A percentile compares a stretch with the other conserved stretches of the same genome.
Conservation (phyloP, 306 rosid genomes). For the Sphenostylis stenocarpa region DNA sequence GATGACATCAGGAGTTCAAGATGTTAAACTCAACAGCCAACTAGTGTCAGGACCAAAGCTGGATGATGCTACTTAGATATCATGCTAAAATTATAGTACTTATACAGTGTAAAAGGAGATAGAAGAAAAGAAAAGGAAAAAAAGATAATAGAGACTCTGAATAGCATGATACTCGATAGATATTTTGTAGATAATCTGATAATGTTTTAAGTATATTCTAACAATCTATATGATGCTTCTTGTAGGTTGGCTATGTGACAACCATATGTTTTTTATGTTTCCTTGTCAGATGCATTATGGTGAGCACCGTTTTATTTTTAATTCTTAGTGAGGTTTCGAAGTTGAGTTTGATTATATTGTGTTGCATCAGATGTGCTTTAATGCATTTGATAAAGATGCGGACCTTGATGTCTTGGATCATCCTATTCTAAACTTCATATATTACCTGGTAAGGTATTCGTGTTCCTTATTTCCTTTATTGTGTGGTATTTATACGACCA, state of each 20-base stretch:
- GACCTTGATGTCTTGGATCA: conserved; percentile 86
- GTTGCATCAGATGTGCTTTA: conserved; percentile 73
- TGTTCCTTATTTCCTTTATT: background rate
- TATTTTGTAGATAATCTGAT: background rate
- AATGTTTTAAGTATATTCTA: background rate
- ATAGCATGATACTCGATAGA: background rate
- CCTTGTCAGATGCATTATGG: conserved; percentile 89
- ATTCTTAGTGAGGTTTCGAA: background rate
- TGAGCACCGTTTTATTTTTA: conserved; percentile 43
- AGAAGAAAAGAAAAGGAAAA: background rate
- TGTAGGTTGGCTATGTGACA: conserved; percentile 96
- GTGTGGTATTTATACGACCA: background rate
- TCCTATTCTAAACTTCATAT: conserved; percentile 87
- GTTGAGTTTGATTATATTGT: conserved; percentile 25
- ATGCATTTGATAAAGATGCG: conserved; percentile 78
- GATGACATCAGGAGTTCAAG: background rate
- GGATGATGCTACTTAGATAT: background rate
- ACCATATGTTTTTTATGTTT: conserved; percentile 93
- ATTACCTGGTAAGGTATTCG: conserved; percentile 70
- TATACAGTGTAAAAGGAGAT: background rate
- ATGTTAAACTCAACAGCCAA: background rate
- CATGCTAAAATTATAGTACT: background rate
- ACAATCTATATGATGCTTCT: conserved; percentile 21
- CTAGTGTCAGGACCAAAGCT: background rate
- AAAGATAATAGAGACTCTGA: background rate